These are phyloP conservation scores for Phialophora chinensis DNA, from an alignment of 2,329 filamentous ascomycete genomes.

Conservation along the genomic window DNA sequence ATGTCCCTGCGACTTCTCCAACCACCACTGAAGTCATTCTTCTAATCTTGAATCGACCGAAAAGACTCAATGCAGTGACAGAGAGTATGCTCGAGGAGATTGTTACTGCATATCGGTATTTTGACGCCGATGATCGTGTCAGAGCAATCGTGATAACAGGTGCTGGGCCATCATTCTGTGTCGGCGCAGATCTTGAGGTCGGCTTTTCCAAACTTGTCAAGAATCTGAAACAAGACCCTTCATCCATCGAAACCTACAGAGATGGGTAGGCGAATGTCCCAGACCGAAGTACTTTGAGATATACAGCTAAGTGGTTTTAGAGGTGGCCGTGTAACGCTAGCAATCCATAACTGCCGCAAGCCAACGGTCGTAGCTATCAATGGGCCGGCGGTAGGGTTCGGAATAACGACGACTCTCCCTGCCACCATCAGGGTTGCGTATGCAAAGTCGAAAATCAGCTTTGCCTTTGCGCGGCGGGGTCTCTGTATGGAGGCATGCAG, in stretches of 20 bases:
- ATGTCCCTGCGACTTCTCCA: constrained; percentile 19
- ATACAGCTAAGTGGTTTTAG: constrained; percentile 8
- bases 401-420: constrained; percentile 65
- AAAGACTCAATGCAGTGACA: constrained; percentile 66
- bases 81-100: constrained; percentile 57
- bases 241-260: no score
- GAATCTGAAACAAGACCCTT: no score
- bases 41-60: constrained; percentile 60
- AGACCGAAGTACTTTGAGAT: not conserved
- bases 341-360: constrained; percentile 64
- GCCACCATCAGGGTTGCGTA: constrained; percentile 59
- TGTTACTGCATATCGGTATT: constrained; percentile 50
- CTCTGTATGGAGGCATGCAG: constrained; percentile 71
- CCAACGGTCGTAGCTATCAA: constrained; percentile 65
- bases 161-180: constrained; percentile 59
- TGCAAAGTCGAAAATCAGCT: constrained; percentile 64
- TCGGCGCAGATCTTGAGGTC: constrained; percentile 62
- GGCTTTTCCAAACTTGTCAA: constrained; percentile 55
- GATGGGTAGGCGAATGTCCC: constrained; percentile 53
- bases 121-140: constrained; percentile 61
- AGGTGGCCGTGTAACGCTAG: constrained; percentile 55
- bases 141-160: constrained; percentile 62
- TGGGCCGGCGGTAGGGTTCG: constrained; percentile 65
- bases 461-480: constrained; percentile 71
- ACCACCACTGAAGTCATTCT: constrained; percentile 50